A percentile compares a stretch with the other conserved stretches of the same genome.
These are phyloP conservation scores for Boletus mariae DNA, from an alignment of 1,284 basidiomycete species.

Conservation along the genomic window DNA sequence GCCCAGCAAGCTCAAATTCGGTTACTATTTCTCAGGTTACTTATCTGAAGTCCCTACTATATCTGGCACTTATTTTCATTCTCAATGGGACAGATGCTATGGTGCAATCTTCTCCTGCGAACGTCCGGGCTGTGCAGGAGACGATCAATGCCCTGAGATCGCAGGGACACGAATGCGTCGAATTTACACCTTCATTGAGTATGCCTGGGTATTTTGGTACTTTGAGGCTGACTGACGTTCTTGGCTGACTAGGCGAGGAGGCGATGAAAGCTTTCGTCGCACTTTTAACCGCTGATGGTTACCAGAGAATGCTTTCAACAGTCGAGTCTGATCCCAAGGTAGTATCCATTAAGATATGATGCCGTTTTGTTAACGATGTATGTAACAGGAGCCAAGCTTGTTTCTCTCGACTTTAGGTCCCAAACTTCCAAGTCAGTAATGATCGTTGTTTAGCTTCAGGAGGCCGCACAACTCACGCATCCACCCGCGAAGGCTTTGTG, in stretches of 20 bases:
- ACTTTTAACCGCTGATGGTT: slow-evolving; percentile 75
- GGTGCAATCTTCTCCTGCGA: slow-evolving; percentile 75
- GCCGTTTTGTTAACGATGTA: neutral
- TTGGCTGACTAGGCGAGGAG: slow-evolving; percentile 38
- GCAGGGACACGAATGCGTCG: slow-evolving; percentile 76
- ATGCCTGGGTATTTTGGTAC: slow-evolving; percentile 15
- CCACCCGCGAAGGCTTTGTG: slow-evolving; percentile 42
- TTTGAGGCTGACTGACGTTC: neutral
- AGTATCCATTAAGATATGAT: neutral
- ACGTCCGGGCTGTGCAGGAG: slow-evolving; percentile 75
- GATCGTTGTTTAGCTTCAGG: neutral
- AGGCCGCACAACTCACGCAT: neutral
- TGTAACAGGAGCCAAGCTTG: slow-evolving; percentile 48
- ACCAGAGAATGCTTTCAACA: slow-evolving; percentile 63
- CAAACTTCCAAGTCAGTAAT: slow-evolving; percentile 48
- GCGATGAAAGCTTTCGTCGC: slow-evolving; percentile 65
- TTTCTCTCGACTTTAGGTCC: slow-evolving; percentile 61
- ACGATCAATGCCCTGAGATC: slow-evolving; percentile 64
- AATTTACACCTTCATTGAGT: slow-evolving; percentile 56
- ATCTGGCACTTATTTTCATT: neutral
- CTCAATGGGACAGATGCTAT: slow-evolving; percentile 48
- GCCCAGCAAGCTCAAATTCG: slow-evolving; percentile 60
- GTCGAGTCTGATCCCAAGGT: slow-evolving; percentile 71
- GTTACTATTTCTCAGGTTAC: slow-evolving; percentile 65
- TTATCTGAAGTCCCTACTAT: slow-evolving; percentile 1